phyloP scores from a whole-genome alignment of 306 rosid species.

The Vigna mungo region DNA sequence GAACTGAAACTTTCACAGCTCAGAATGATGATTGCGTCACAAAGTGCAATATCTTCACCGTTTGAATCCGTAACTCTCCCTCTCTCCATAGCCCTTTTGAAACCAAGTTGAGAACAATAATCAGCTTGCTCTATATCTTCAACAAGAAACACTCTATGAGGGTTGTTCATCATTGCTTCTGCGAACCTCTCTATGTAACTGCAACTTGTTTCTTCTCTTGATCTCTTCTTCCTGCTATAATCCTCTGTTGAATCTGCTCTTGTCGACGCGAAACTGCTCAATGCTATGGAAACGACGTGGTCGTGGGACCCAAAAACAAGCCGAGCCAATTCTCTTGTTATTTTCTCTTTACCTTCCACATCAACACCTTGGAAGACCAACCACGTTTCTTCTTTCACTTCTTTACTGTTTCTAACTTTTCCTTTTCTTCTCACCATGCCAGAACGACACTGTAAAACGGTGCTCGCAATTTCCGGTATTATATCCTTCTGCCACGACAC shows the following conservation, averaged over 20 bases:
- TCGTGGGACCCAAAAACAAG: constrained; percentile 72
- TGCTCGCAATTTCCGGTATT: constrained; percentile 71
- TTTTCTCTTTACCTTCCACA: constrained; percentile 66
- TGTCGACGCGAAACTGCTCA: constrained; percentile 80
- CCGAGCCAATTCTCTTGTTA: constrained; percentile 76
- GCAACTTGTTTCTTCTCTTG: constrained; percentile 78
- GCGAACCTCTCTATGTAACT: constrained; percentile 73
- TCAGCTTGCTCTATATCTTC: constrained; percentile 94
- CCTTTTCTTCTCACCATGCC: constrained; percentile 75
- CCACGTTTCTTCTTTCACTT: constrained; percentile 88
- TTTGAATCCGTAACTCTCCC: constrained; percentile 65
- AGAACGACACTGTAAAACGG: constrained; percentile 81
- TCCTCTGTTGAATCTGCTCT: constrained; percentile 82
- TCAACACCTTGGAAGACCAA: constrained; percentile 90
- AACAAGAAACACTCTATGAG: constrained; percentile 80
- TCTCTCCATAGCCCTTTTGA: constrained; percentile 80
- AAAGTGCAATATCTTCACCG: constrained; percentile 69
- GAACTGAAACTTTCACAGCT: constrained; percentile 84
- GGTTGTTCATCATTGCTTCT: constrained; percentile 66
- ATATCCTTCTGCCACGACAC: constrained; percentile 85
- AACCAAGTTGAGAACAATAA: constrained; percentile 80
- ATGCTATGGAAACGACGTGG: constrained; percentile 61
- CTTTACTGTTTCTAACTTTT: constrained; percentile 41
- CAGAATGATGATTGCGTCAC: constrained; percentile 81
- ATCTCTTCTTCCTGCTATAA: constrained; percentile 67